These are phyloP conservation scores for Psilocybe cyanescens DNA, from an alignment of 768 basidiomycete species.

Conservation along the genomic window DNA sequence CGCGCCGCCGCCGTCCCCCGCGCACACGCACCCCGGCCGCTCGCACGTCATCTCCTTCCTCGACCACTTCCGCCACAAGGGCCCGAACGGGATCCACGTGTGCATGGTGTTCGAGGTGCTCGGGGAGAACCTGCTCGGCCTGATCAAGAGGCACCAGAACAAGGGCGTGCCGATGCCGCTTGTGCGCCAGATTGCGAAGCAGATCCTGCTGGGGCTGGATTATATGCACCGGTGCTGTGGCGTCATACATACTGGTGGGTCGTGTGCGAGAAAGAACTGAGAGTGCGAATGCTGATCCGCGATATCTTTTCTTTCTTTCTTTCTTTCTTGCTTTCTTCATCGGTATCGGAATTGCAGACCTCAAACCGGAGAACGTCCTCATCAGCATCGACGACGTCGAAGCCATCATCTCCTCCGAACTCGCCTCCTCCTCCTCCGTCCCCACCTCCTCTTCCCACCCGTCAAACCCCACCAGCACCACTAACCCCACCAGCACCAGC, in stretches of 20 bases:
- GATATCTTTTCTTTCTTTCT: constrained; percentile 1
- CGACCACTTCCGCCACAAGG: constrained; percentile 96
- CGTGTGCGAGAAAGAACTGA: background rate
- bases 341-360: constrained; percentile 50
- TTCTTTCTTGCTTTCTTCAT: constrained; percentile 4
- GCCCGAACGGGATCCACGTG: constrained; percentile 95
- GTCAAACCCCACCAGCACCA: constrained; percentile 35
- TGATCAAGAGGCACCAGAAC: constrained; percentile 98
- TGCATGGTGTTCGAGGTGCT: constrained; percentile 99
- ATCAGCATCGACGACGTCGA: constrained; percentile 98
- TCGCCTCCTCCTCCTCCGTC: constrained; percentile 67
- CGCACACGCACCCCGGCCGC: constrained; percentile 82
- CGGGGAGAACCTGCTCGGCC: constrained; percentile 92
- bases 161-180: constrained; percentile 94
- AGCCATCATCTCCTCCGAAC: constrained; percentile 83
- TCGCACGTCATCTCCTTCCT: constrained; percentile 97
- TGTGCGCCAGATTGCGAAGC: constrained; percentile 96
- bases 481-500: background rate
- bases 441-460: constrained; percentile 53
- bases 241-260: constrained; percentile 89
- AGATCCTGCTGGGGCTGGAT: constrained; percentile 92
- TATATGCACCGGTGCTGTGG: constrained; percentile 98
- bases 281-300: too few species aligned
- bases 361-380: constrained; percentile 98
- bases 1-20: constrained; percentile 53